Evolutionary conservation across 2,329 filamentous ascomycete species (phyloP).

Genomic region (Penicillium glabrum): DNA sequence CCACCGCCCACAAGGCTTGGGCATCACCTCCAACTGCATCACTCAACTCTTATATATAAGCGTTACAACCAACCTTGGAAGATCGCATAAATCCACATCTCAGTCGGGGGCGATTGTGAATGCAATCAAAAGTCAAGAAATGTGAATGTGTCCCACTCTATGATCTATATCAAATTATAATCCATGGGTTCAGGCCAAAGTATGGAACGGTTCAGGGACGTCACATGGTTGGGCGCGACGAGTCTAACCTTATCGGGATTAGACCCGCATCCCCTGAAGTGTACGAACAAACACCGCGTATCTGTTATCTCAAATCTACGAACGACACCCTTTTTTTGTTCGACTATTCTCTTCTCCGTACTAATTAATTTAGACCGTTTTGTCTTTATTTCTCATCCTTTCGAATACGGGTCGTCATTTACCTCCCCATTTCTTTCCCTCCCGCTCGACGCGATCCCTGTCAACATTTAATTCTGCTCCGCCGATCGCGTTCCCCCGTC

Average conservation of each 20-base stretch:
- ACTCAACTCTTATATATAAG: no score
- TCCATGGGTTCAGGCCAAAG: background rate
- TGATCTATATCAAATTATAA: background rate
- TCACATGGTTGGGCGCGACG: constrained; percentile 22
- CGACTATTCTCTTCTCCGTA: constrained; percentile 7
- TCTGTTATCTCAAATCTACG: constrained; percentile 9
- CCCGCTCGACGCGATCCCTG: constrained; percentile 17
- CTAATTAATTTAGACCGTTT: constrained; percentile 19
- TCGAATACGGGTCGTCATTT: background rate
- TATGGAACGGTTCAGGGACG: constrained; percentile 15
- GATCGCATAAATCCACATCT: no score
- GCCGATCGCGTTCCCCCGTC: constrained; percentile 16
- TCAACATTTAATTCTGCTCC: constrained; percentile 15
- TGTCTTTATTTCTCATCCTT: background rate
- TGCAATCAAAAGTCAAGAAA: no score
- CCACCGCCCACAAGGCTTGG: no score
- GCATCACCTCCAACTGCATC: no score
- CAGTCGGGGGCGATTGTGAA: no score
- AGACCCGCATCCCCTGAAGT: constrained; percentile 25
- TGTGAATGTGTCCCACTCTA: no score
- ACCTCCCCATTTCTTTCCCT: background rate
- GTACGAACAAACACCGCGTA: constrained; percentile 22
- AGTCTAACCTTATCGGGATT: constrained; percentile 14
- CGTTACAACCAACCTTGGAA: no score
- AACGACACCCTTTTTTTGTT: constrained; percentile 8